These are phyloP conservation scores for Mycena alexandri DNA, from an alignment of 768 basidiomycete species.

Conservation along the genomic window DNA sequence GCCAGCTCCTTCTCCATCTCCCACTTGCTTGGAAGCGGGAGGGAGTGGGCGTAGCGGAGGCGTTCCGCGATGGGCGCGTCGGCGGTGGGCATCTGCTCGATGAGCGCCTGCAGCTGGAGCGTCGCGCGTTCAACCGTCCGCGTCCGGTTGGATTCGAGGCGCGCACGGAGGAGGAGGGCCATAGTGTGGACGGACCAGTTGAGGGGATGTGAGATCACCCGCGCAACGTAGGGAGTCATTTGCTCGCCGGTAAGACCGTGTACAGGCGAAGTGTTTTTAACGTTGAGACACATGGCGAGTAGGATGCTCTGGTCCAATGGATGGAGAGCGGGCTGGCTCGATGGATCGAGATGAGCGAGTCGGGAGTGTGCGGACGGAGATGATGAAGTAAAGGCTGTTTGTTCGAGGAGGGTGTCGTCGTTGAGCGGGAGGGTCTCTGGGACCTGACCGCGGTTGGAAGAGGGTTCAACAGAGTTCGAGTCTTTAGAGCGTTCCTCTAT, in stretches of 20 bases:
- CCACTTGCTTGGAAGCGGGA: slow-evolving; percentile 92
- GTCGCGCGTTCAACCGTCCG: slow-evolving; percentile 94
- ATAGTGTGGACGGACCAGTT: slow-evolving; percentile 99
- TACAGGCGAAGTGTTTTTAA: slow-evolving; percentile 88
- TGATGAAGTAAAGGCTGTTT: slow-evolving; percentile 91
- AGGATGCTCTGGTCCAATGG: slow-evolving; percentile 96
- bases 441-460: slow-evolving; percentile 47
- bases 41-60: slow-evolving; percentile 81
- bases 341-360: slow-evolving; percentile 83
- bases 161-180: slow-evolving; percentile 92
- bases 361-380: slow-evolving; percentile 55
- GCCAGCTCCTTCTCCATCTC: slow-evolving; percentile 94
- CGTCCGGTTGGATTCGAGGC: slow-evolving; percentile 89
- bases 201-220: slow-evolving; percentile 88
- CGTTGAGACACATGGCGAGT: slow-evolving; percentile 89
- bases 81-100: slow-evolving; percentile 95
- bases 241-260: slow-evolving; percentile 94
- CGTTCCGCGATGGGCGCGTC: slow-evolving; percentile 83
- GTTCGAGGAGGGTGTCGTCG: slow-evolving; percentile 96
- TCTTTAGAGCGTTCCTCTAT: slow-evolving; percentile 21
- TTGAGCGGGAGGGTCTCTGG: slow-evolving; percentile 90
- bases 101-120: slow-evolving; percentile 92
- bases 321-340: slow-evolving; percentile 87
- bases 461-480: slow-evolving; percentile 21
- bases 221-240: slow-evolving; percentile 91